Percentiles rank a stretch among this genome's conserved stretches.
These are phyloP conservation scores for Nakataea oryzae DNA, from an alignment of 2,329 filamentous ascomycete species.

Conservation along the genomic window DNA sequence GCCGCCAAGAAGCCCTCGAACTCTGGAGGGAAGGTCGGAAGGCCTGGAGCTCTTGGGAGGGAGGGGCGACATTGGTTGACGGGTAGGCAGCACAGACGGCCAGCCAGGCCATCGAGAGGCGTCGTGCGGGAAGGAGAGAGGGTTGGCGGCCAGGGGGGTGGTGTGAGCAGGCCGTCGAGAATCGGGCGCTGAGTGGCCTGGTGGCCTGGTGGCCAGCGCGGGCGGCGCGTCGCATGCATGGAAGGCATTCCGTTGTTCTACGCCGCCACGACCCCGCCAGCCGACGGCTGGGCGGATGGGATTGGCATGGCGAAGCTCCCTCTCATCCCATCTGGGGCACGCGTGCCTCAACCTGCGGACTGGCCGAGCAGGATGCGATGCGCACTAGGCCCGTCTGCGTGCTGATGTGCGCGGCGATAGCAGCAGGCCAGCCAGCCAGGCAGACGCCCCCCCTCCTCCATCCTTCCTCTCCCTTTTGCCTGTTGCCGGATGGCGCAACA, in stretches of 20 bases:
- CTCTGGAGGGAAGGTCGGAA: background rate
- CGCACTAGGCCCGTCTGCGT: background rate
- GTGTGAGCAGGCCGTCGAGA: background rate
- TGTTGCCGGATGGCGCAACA: background rate
- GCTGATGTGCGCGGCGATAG: background rate
- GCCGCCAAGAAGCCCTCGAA: slow-evolving; percentile 1
- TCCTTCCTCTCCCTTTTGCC: background rate
- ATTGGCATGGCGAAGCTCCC: too few species aligned
- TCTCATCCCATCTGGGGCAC: too few species aligned
- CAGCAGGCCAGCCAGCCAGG: too few species aligned
- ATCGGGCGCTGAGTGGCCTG: background rate
- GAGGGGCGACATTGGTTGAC: background rate
- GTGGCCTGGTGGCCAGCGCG: background rate
- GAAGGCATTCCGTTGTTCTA: slow-evolving; percentile 5
- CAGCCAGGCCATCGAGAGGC: background rate
- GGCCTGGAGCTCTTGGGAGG: background rate
- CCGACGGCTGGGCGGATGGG: too few species aligned
- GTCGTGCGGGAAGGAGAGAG: background rate
- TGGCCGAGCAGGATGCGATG: background rate
- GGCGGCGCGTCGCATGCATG: slow-evolving; percentile 1
- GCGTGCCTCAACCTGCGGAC: background rate
- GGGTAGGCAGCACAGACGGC: background rate
- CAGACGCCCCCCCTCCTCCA: background rate
- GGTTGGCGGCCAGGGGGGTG: background rate
- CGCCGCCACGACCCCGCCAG: background rate